Percentiles rank a stretch among this genome's conserved stretches.
Evolutionary conservation across 164 flowering plant species (phyloP).

Genomic region (Nymphaea colorata): DNA sequence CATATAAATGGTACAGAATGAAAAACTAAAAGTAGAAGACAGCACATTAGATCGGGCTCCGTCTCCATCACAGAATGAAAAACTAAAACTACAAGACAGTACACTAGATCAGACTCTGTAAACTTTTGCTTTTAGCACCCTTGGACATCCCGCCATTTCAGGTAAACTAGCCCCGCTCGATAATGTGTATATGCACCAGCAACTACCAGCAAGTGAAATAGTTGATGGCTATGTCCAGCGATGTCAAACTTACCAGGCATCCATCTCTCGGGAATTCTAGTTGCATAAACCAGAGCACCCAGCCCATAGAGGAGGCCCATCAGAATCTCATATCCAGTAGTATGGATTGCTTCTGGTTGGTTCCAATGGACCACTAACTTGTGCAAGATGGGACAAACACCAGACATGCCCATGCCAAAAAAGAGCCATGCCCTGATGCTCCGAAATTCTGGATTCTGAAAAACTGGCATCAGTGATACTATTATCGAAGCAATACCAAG

Average conservation of each 20-base stretch:
- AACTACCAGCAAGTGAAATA: slow-evolving; percentile 83
- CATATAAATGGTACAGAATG: too few relatives aligned
- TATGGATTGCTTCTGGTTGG: slow-evolving; percentile 76
- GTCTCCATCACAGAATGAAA: too few relatives aligned
- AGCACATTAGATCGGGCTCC: too few relatives aligned
- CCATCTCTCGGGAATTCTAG: slow-evolving; percentile 91
- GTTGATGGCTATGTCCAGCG: slow-evolving; percentile 93
- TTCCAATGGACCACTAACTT: slow-evolving; percentile 58
- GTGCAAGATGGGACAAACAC: slow-evolving; percentile 74
- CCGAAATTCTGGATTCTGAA: slow-evolving; percentile 74
- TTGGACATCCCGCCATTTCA: slow-evolving; percentile 72
- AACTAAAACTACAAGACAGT: too few relatives aligned
- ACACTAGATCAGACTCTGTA: too few relatives aligned
- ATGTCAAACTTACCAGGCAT: slow-evolving; percentile 95
- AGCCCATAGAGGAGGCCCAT: slow-evolving; percentile 79
- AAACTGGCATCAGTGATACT: slow-evolving; percentile 68
- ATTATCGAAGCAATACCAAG: slow-evolving; percentile 60
- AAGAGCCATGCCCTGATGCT: slow-evolving; percentile 61
- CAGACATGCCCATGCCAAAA: slow-evolving; percentile 87
- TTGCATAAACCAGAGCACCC: slow-evolving; percentile 81
- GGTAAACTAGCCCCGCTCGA: slow-evolving; percentile 74
- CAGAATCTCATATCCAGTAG: slow-evolving; percentile 74
- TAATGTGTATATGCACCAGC: slow-evolving; percentile 95
- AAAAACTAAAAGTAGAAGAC: too few relatives aligned
- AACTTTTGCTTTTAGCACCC: slow-evolving; percentile 30